phyloP scores from a whole-genome alignment of 805 yeast genomes.

The Starmera amethionina region DNA sequence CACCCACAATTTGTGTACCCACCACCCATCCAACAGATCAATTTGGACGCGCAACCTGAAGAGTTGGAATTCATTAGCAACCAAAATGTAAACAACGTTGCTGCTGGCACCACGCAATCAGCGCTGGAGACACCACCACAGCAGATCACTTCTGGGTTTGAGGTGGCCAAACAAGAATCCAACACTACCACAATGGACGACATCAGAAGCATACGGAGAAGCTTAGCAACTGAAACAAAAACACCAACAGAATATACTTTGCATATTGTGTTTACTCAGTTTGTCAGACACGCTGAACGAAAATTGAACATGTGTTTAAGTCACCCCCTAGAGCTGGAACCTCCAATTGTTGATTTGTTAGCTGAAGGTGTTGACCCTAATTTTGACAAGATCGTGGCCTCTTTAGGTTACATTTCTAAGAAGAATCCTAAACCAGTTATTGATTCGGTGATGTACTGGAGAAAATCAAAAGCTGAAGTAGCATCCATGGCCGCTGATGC shows the following conservation, averaged over 20 bases:
- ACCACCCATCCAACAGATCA: too few relatives aligned
- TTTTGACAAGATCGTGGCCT: conserved; percentile 77
- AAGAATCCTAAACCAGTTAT: conserved; percentile 91
- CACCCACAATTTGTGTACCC: neutral
- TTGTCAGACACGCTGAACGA: conserved; percentile 87
- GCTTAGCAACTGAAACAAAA: conserved; percentile 45
- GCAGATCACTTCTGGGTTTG: neutral
- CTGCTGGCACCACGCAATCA: neutral
- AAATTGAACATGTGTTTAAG: conserved; percentile 67
- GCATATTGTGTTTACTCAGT: conserved; percentile 90
- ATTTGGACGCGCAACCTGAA: neutral
- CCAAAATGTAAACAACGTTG: neutral
- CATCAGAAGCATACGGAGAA: conserved; percentile 22
- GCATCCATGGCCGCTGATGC: conserved; percentile 55
- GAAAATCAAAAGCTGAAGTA: conserved; percentile 84
- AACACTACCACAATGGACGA: conserved; percentile 14
- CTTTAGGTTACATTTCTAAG: conserved; percentile 85
- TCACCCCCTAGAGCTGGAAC: conserved; percentile 58
- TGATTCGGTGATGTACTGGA: conserved; percentile 98
- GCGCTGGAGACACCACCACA: neutral
- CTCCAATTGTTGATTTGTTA: conserved; percentile 67
- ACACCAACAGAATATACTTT: conserved; percentile 84
- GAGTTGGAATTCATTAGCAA: neutral
- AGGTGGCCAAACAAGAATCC: conserved; percentile 7
- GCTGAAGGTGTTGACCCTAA: conserved; percentile 81